These are phyloP conservation scores for Panus rudis DNA, from an alignment of 768 basidiomycete species.

Conservation along the genomic window DNA sequence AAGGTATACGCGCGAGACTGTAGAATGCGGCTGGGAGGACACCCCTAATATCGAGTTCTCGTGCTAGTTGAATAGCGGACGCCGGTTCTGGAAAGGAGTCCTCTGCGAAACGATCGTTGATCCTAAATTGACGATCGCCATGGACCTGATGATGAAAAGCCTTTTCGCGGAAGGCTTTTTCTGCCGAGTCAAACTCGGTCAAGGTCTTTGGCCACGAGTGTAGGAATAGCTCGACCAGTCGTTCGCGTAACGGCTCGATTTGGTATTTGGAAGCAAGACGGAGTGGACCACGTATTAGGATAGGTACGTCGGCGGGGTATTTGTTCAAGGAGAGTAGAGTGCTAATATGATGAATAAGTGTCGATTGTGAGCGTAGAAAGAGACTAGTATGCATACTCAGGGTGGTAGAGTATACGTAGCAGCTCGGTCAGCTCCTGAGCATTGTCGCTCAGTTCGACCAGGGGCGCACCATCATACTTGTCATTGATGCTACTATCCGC, in stretches of 20 bases:
- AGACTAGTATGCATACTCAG: conserved; percentile 5
- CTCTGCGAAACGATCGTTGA: conserved; percentile 3
- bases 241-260: conserved; percentile 3
- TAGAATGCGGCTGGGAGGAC: conserved; percentile 17
- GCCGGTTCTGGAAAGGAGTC: conserved; percentile 11
- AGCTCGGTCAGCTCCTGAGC: conserved; percentile 5
- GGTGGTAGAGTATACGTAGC: conserved; percentile 9
- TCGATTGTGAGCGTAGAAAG: too few species aligned
- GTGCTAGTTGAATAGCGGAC: conserved; percentile 12
- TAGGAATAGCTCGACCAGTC: conserved; percentile 1
- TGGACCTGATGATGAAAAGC: too few species aligned
- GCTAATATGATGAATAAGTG: too few species aligned
- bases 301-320: neutral
- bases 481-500: neutral
- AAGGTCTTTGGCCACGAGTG: conserved; percentile 7
- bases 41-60: conserved; percentile 4
- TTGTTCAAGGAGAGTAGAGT: too few species aligned
- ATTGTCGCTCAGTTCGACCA: conserved; percentile 6
- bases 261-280: conserved; percentile 6
- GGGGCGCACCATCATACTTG: conserved; percentile 3
- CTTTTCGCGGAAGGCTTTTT: too few species aligned
- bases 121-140: too few species aligned
- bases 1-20: conserved; percentile 9
- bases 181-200: too few species aligned
- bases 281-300: neutral